Evolutionary conservation across 2,329 filamentous ascomycete species (phyloP).

Genomic region (Claviceps africana): DNA sequence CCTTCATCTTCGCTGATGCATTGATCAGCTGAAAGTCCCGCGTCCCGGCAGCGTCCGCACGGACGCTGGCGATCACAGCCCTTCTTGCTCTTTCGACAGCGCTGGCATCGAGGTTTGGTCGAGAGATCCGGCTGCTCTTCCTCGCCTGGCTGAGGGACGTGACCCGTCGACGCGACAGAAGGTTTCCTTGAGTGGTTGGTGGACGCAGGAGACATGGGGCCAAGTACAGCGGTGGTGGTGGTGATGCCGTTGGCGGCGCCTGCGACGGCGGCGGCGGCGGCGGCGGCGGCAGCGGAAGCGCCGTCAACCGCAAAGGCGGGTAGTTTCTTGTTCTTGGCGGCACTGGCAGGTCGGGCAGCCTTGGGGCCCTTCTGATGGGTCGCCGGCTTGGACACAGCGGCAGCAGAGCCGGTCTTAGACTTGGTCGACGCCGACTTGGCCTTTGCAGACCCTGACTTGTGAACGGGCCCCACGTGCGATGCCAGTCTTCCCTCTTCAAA

Average conservation of each 20-base stretch:
- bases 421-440: conserved; percentile 24
- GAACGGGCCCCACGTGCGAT: conserved; percentile 19
- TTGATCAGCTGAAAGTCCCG: conserved; percentile 80
- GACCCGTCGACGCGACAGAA: conserved; percentile 48
- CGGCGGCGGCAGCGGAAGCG: not conserved
- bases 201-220: conserved; percentile 46
- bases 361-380: conserved; percentile 27
- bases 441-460: conserved; percentile 27
- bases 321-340: conserved; percentile 39
- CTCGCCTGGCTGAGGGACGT: conserved; percentile 44
- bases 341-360: conserved; percentile 22
- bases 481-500: conserved; percentile 14
- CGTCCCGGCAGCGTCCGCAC: conserved; percentile 89
- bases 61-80: conserved; percentile 93
- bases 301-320: conserved; percentile 14
- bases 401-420: conserved; percentile 20
- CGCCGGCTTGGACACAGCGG: conserved; percentile 18
- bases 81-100: conserved; percentile 99
- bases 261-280: conserved; percentile 6
- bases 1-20: conserved; percentile 97
- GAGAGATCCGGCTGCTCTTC: conserved; percentile 89
- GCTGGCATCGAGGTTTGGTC: conserved; percentile 90
- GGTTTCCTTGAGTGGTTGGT: conserved; percentile 63
- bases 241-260: not conserved
- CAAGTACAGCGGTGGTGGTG: conserved; percentile 21